Base-by-base conservation (phyloP, 2,329 filamentous ascomycete species). In the Aspergillus hortae region DNA sequence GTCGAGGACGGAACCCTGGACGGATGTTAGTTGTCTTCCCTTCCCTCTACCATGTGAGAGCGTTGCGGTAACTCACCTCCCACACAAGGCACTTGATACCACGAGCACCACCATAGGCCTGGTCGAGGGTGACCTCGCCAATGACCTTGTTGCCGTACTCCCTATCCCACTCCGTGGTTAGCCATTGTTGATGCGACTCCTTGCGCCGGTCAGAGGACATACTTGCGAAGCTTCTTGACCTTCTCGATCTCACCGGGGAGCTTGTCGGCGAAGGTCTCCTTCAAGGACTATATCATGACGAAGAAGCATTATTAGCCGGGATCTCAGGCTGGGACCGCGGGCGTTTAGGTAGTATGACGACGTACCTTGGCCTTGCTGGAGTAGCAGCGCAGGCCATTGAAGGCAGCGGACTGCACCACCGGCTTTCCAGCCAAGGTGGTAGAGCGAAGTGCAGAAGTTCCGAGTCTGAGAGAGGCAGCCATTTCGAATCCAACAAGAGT, bases 171-270 rank as follows among this genome's bases (percentile, higher is more conserved):
- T 45, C 46, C 17, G 53, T 53, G 43, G 48, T 66, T 50, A 65
- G 59, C 53, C 45, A 54, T 57, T 46, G 46, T 47, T 19, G 15
- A 19, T 9, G 23, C 2, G 7, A 49, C 30, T 33, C 14, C 23
- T 32, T 10, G 15, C n/a, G 21, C 6, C 41, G 21, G 52, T 45
- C 41, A 30, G 46, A 42, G 11, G 40, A 77, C 87, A 74, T 81
- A 95, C 90, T 96, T 96, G 77, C 90, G 86, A 70, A 99, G 87
- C 77, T 90, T 86, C 90, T 99, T 99, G 82, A 99, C 91, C 85
- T 97, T 90, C 80, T 99, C 94, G 72, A 96, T 88, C 85, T 97
- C 95, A 75, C 87, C 90, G 67, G 94, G 94, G 59, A 99, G 83
- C 71, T 92, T 88, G 76, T 94, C 92, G 73, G 92, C 92, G 76